A percentile compares a stretch with the other conserved stretches of the same genome.
These are phyloP conservation scores for Chaetomium tenue DNA, from an alignment of 495 filamentous ascomycete genomes.

Conservation along the genomic window DNA sequence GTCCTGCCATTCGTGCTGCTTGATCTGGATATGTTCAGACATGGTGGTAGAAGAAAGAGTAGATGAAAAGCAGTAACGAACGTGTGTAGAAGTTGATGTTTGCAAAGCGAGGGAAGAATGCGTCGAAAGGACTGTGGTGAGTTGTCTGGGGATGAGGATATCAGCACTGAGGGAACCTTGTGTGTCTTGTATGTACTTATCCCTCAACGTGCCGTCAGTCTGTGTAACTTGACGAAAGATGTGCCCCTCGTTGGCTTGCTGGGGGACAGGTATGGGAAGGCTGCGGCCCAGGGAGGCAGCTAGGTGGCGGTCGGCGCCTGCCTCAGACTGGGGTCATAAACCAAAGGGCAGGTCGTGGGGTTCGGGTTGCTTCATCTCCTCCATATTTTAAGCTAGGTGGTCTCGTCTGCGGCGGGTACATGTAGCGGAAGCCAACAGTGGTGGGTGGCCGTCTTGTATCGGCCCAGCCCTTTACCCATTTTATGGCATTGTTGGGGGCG, in stretches of 20 bases:
- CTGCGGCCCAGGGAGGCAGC: background rate
- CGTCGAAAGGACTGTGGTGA: background rate
- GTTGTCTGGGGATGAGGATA: background rate
- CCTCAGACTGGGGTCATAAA: background rate
- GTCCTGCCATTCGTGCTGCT: constrained; percentile 34
- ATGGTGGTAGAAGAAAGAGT: background rate
- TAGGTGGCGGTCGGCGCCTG: background rate
- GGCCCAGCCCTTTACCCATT: no score
- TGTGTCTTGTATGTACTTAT: background rate
- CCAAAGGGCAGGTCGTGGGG: background rate
- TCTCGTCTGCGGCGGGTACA: no score
- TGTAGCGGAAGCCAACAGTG: no score
- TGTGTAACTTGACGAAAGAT: background rate
- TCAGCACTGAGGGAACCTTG: background rate
- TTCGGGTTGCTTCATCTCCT: background rate
- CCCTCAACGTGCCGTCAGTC: background rate
- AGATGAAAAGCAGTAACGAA: background rate
- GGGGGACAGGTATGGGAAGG: background rate
- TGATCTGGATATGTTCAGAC: background rate
- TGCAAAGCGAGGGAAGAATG: background rate
- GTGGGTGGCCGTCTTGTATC: no score
- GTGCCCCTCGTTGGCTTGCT: background rate
- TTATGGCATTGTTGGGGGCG: no score
- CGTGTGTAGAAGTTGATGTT: background rate
- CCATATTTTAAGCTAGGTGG: no score